A percentile compares a stretch with the other conserved stretches of the same genome.
phyloP scores from a whole-genome alignment of 192 early-diverging fungal species.

The Pilobolus umbonatus region DNA sequence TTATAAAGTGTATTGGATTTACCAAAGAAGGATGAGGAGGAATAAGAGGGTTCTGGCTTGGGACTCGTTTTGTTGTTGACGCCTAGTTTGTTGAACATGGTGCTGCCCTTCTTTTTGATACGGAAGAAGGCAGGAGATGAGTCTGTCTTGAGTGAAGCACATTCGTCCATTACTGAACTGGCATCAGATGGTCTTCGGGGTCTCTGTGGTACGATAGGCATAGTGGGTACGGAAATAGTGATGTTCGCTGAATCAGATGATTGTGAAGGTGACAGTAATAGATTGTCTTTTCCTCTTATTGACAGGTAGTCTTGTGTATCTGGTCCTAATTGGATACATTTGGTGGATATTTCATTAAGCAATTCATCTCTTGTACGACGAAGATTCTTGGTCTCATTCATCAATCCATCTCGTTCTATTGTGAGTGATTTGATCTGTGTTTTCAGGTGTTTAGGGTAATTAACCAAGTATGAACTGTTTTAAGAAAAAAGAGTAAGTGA shows the following conservation, averaged over 20 bases:
- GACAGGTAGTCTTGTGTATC: conserved; percentile 46
- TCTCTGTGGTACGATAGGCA: too few relatives aligned
- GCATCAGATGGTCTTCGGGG: conserved; percentile 1
- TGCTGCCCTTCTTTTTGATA: conserved; percentile 44
- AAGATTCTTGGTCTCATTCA: conserved; percentile 39
- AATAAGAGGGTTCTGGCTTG: conserved; percentile 20
- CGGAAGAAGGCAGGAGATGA: conserved; percentile 42
- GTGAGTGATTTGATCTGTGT: conserved; percentile 43
- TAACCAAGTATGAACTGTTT: conserved; percentile 21
- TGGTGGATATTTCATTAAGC: too few relatives aligned
- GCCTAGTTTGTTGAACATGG: conserved; percentile 28
- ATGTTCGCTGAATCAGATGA: not conserved
- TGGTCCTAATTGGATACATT: conserved; percentile 45
- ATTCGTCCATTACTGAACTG: conserved; percentile 3
- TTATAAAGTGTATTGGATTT: not conserved
- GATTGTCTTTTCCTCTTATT: conserved; percentile 29
- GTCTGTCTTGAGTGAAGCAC: conserved; percentile 27
- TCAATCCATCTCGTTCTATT: conserved; percentile 40
- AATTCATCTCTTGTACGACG: conserved; percentile 43
- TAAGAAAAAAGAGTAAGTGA: not conserved
- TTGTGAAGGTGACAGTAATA: not conserved
- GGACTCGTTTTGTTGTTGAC: not conserved
- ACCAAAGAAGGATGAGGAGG: conserved; percentile 11
- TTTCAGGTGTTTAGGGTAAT: conserved; percentile 41
- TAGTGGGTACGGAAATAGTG: not conserved